Base-by-base conservation (phyloP, 768 basidiomycete species). In the Leccinum subtestaceum region DNA sequence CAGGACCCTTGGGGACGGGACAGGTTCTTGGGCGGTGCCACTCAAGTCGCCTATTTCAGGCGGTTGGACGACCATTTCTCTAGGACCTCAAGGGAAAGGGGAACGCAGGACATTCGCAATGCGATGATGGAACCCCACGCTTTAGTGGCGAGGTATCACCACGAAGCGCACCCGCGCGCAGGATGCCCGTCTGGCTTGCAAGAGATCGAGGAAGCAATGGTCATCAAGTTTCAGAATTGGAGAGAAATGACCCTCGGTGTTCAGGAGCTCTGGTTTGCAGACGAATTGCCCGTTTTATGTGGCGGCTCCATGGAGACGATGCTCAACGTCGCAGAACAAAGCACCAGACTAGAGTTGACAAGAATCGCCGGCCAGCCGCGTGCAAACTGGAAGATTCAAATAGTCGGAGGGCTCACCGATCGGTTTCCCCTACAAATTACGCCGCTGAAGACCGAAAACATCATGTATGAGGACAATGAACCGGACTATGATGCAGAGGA, bases 1-100 rank as follows among this genome's bases (percentile, higher is more conserved):
- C 67, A 70, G 9, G 93, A 94, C 69, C 81, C 81, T 25, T 93
- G 87, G 84, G 86, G 81, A n/a, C 76, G 91, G 38, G 88, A 90
- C 60, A 78, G 77, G 6, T 75, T 78, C 45, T 74, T 87, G 3
- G 85, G 86, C 1, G 86, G 82, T 17, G 92, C 91, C 11, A 83
- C 81, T 15, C 85, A 85, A 32, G 84, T 85, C 0, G 91, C 87
- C 2, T 70, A 75, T 3, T 94, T 94, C 67, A 78, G 70, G 48
- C 73, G 84, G 32, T 62, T 75, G 15, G 79, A 82, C n/a, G 72
- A 70, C 25, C 58, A 21, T 34, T 69, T 59, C 56, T 76, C 67
- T 60, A 74, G 70, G 51, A 57, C 52, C 23, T 71, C 66, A 50
- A 74, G 83, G 55, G 59, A 61, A 21, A 51, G 52, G 23, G 62